Percentiles rank a stretch among this genome's conserved stretches.
Evolutionary conservation across 2,329 filamentous ascomycete genomes (phyloP).

Genomic region (Hypoxylon sp.): DNA sequence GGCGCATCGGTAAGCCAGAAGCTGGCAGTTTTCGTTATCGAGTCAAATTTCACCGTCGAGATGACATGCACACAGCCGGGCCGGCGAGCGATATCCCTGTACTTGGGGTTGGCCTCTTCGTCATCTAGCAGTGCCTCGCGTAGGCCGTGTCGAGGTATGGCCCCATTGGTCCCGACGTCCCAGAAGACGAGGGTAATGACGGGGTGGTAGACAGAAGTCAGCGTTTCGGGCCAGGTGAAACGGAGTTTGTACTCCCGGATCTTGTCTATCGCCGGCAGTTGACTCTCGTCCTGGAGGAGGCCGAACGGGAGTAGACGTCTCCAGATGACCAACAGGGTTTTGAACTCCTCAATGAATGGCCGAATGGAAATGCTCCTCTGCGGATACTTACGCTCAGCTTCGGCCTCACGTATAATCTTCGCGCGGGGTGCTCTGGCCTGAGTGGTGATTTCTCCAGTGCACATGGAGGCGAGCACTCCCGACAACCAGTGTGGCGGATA

Average conservation of each 20-base stretch:
- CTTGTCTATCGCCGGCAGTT: neutral
- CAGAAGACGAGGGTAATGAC: slow-evolving; percentile 4
- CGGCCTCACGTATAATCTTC: neutral
- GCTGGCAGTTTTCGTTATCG: neutral
- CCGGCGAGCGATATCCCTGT: neutral
- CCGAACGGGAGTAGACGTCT: slow-evolving; percentile 6
- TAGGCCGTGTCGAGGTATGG: neutral
- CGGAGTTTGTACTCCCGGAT: slow-evolving; percentile 9
- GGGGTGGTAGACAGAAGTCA: neutral
- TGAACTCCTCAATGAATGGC: slow-evolving; percentile 11
- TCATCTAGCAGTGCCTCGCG: slow-evolving; percentile 3
- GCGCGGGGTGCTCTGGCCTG: neutral
- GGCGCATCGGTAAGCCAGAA: slow-evolving; percentile 9
- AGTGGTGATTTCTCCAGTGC: neutral
- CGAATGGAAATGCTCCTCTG: neutral
- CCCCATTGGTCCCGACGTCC: slow-evolving; percentile 4
- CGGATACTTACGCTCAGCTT: neutral
- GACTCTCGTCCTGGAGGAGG: neutral
- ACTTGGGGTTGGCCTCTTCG: neutral
- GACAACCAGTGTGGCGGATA: slow-evolving; percentile 11
- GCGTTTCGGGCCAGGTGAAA: neutral
- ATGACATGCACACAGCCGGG: slow-evolving; percentile 5
- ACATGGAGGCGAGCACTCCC: neutral
- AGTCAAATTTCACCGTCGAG: neutral
- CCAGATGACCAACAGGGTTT: slow-evolving; percentile 9